Evolutionary conservation across 2,329 filamentous ascomycete species (phyloP).

Genomic region (Furcasterigmium sp.): DNA sequence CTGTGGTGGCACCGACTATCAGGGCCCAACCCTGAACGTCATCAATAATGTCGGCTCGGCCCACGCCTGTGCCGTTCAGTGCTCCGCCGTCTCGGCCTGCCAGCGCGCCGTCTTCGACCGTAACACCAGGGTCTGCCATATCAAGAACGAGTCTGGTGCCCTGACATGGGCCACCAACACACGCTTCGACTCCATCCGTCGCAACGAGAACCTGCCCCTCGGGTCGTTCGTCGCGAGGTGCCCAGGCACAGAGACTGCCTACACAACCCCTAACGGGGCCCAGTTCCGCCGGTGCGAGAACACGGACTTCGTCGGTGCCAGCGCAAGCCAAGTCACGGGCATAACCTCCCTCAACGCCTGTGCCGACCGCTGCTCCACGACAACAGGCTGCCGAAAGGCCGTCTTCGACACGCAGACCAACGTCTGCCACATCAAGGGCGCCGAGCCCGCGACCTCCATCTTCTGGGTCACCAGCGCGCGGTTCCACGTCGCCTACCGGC

Average conservation of each 20-base stretch:
- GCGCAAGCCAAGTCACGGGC: conserved; percentile 4
- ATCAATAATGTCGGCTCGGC: conserved; percentile 9
- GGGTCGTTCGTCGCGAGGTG: not conserved
- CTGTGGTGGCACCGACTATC: conserved; percentile 11
- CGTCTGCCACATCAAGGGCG: conserved; percentile 13
- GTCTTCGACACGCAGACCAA: conserved; percentile 15
- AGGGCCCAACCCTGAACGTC: conserved; percentile 4
- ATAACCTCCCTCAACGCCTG: conserved; percentile 10
- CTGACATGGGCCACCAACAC: conserved; percentile 12
- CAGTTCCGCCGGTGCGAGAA: conserved; percentile 8
- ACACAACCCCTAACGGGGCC: conserved; percentile 7
- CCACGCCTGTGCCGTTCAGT: conserved; percentile 10
- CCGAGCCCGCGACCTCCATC: conserved; percentile 2
- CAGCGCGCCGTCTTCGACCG: conserved; percentile 13
- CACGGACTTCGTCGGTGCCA: conserved; percentile 8
- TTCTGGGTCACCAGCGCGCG: conserved; percentile 12
- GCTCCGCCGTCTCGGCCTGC: conserved; percentile 9
- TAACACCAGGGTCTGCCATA: conserved; percentile 13
- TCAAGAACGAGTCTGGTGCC: conserved; percentile 8
- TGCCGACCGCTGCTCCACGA: conserved; percentile 10
- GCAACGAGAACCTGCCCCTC: not conserved
- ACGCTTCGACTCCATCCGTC: conserved; percentile 13
- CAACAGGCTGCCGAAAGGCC: conserved; percentile 7
- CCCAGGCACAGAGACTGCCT: not conserved
- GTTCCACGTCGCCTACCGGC: conserved; percentile 17